Evolutionary conservation across 2,329 filamentous ascomycete genomes (phyloP), one percentile per base, ranked within the genome.

Genomic region (Emmonsia crescens): DNA sequence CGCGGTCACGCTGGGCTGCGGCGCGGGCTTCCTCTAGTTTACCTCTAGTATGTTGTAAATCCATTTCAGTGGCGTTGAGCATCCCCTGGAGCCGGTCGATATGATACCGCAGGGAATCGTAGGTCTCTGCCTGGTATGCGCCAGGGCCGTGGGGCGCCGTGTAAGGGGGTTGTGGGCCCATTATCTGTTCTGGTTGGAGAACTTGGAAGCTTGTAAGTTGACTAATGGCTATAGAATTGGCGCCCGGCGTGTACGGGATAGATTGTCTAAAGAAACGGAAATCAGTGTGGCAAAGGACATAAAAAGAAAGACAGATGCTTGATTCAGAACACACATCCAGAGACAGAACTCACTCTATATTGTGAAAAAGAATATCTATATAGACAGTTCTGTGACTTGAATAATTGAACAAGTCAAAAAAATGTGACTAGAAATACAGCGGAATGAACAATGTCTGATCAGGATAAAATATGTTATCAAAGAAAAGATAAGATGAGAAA

Each of bases 21-120:
- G 42, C 44, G 5, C 24, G 62, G 24, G 61, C 42, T 10, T 63
- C 62, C 3, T 64, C 60, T 3, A 66, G 62, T 33, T 67, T 60
- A 14, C 52, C 57, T 33, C 62, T 59, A 51, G 64, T 48, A 5
- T 51, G 36, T 3, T 62, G 40, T 2, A 64, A 55, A 33, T 63
- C 62, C 16, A 42, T 31, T n/a, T 62, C 55, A 19, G 52, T 52
- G 27, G 63, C 51, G 33, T 29, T 58, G 44, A 44, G 40, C 16
- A n/a, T 31, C 10, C 16, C 46, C 16, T 61, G 52, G 44, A 56
- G 57, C 27, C 49, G 38, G 38, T 57, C 27, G 44, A 57, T n/a
- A 19, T 33, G 49, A 52, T 52, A 33, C 16, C 29, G 14, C 49
- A 52, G 14, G 6, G 49, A 33, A 19, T 52, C 27, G 6, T 31